Percentiles rank a stretch among this genome's conserved stretches.
These are phyloP conservation scores for Hypoxylon rickii DNA, from an alignment of 495 filamentous ascomycete genomes.

Conservation along the genomic window DNA sequence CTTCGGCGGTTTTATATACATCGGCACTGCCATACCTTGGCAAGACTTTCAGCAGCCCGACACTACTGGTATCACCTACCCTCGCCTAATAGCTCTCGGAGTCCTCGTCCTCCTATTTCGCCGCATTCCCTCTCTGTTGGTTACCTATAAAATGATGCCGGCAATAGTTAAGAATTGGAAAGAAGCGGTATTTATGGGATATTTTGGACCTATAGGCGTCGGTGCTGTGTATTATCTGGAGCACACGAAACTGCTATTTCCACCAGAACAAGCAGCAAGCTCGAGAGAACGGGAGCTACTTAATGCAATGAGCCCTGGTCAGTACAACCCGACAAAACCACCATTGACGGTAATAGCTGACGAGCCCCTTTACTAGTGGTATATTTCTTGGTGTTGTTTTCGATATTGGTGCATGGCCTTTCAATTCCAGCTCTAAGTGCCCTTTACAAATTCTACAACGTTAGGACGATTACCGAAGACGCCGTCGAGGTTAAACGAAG, in stretches of 20 bases:
- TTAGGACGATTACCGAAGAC: slow-evolving; percentile 56
- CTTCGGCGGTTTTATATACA: slow-evolving; percentile 83
- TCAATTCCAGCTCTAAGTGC: slow-evolving; percentile 58
- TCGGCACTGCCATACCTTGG: slow-evolving; percentile 83
- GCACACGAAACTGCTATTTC: slow-evolving; percentile 60
- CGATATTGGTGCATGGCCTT: slow-evolving; percentile 61
- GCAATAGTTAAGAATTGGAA: slow-evolving; percentile 64
- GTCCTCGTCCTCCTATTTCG: slow-evolving; percentile 73
- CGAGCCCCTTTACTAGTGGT: slow-evolving; percentile 43
- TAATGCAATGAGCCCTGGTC: slow-evolving; percentile 50
- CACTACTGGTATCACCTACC: slow-evolving; percentile 54
- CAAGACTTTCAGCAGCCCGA: slow-evolving; percentile 46
- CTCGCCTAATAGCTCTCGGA: slow-evolving; percentile 71
- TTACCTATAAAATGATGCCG: slow-evolving; percentile 66
- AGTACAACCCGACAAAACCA: background rate
- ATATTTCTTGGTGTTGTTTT: slow-evolving; percentile 64
- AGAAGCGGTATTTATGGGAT: slow-evolving; percentile 79
- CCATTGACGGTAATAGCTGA: too few species aligned
- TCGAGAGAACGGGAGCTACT: slow-evolving; percentile 56
- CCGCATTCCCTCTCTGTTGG: slow-evolving; percentile 45
- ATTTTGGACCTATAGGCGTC: slow-evolving; percentile 90
- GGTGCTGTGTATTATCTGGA: slow-evolving; percentile 84
- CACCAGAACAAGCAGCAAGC: slow-evolving; percentile 55
- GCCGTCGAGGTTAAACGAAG: slow-evolving; percentile 54
- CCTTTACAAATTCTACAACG: slow-evolving; percentile 50